phyloP scores from a whole-genome alignment of 495 filamentous ascomycete species.

The Penicillium nucicola region DNA sequence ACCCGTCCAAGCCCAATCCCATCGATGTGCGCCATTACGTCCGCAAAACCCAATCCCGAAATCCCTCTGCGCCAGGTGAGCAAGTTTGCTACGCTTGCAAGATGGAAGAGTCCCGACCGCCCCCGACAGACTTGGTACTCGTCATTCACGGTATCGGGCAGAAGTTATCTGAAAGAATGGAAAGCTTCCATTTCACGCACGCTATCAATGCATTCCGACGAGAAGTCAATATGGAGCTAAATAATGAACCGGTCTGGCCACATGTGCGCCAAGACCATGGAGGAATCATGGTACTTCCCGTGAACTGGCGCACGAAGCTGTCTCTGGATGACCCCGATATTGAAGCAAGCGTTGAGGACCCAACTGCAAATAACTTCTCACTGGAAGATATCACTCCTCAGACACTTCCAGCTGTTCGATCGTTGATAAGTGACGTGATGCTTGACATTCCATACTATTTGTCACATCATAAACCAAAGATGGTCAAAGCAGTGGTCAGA shows the following conservation, averaged over 20 bases:
- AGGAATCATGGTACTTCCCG: slow-evolving; percentile 70
- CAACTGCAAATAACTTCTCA: slow-evolving; percentile 61
- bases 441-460: slow-evolving; percentile 96
- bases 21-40: slow-evolving; percentile 48
- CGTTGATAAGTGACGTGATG: slow-evolving; percentile 94
- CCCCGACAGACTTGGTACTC: slow-evolving; percentile 81
- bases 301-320: slow-evolving; percentile 87
- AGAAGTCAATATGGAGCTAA: slow-evolving; percentile 79
- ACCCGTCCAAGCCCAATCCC: slow-evolving; percentile 56
- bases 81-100: slow-evolving; percentile 49
- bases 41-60: slow-evolving; percentile 35
- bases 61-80: slow-evolving; percentile 23
- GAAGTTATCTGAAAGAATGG: slow-evolving; percentile 91
- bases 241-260: slow-evolving; percentile 65
- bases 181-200: slow-evolving; percentile 96
- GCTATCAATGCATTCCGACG: slow-evolving; percentile 89
- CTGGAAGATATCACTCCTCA: slow-evolving; percentile 88
- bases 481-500: slow-evolving; percentile 82
- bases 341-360: slow-evolving; percentile 44
- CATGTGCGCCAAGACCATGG: slow-evolving; percentile 69
- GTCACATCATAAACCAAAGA: slow-evolving; percentile 90
- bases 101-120: slow-evolving; percentile 61
- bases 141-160: slow-evolving; percentile 96
- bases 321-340: slow-evolving; percentile 75
- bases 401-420: slow-evolving; percentile 85